These are phyloP conservation scores for Diutina sp. DNA, from an alignment of 1,139 yeast genomes.

Conservation along the genomic window DNA sequence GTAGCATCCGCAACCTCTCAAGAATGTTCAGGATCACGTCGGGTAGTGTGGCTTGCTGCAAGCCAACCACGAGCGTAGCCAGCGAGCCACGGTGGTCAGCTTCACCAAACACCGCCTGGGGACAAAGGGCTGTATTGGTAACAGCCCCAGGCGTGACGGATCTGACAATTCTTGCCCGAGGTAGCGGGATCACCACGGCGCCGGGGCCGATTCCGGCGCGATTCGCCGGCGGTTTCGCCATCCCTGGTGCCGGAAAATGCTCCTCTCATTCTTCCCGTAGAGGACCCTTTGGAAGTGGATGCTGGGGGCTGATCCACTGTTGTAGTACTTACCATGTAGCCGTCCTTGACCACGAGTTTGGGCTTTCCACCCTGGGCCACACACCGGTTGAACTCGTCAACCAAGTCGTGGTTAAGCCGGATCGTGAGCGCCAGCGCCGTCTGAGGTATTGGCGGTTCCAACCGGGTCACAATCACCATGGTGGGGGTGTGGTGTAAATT, in stretches of 20 bases:
- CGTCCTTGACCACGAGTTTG: slow-evolving; percentile 1
- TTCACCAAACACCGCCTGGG: background rate
- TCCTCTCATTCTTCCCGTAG: background rate
- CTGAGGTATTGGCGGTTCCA: background rate
- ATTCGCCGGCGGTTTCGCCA: background rate
- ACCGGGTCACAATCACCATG: slow-evolving; percentile 2
- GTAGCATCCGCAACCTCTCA: background rate
- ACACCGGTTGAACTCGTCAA: slow-evolving; percentile 2
- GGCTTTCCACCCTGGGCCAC: background rate
- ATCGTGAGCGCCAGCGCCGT: background rate
- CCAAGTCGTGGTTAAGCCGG: slow-evolving; percentile 1
- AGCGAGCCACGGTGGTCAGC: background rate
- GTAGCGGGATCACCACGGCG: background rate
- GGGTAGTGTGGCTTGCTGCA: background rate
- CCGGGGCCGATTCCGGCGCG: background rate
- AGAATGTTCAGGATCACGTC: too few relatives aligned
- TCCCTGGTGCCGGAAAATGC: background rate
- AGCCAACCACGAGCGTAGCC: background rate
- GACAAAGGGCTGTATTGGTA: background rate
- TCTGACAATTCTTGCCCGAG: background rate
- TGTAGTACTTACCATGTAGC: background rate
- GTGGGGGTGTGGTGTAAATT: background rate
- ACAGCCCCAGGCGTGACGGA: background rate
- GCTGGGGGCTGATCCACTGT: background rate
- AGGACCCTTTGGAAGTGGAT: background rate